Percentiles rank a stretch among this genome's conserved stretches.
Conservation (phyloP, 768 basidiomycete genomes). For the Boletellus ananas region DNA sequence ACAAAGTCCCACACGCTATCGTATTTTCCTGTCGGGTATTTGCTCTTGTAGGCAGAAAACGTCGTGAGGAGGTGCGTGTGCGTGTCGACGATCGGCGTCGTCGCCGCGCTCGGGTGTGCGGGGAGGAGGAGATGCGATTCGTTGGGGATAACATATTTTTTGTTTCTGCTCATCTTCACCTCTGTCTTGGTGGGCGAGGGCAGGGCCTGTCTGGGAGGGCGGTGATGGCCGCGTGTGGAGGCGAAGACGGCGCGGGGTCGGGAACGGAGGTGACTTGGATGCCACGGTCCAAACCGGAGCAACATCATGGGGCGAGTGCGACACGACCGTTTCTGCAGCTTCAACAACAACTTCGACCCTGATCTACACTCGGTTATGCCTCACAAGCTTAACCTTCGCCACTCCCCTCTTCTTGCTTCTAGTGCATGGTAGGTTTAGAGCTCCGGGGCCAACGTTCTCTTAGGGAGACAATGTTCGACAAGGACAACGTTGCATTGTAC, state of each 20-base stretch:
- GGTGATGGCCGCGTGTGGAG: too few relatives aligned
- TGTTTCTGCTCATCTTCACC: slow-evolving; percentile 38
- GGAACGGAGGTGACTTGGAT: neutral
- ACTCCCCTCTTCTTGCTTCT: too few relatives aligned
- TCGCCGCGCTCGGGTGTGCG: slow-evolving; percentile 14
- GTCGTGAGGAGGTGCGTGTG: slow-evolving; percentile 84
- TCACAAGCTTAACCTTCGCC: too few relatives aligned
- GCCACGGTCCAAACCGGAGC: too few relatives aligned
- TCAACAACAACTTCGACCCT: too few relatives aligned
- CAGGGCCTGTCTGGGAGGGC: neutral
- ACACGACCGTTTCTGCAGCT: too few relatives aligned
- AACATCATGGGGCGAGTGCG: too few relatives aligned
- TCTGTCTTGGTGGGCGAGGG: neutral
- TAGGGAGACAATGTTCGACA: too few relatives aligned
- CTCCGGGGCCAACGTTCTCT: too few relatives aligned
- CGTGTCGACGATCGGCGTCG: slow-evolving; percentile 64
- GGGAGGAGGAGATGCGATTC: slow-evolving; percentile 37
- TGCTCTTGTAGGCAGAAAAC: slow-evolving; percentile 54
- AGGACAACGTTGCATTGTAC: too few relatives aligned
- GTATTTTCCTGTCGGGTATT: slow-evolving; percentile 57
- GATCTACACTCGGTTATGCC: too few relatives aligned
- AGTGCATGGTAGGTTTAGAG: too few relatives aligned
- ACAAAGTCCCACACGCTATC: slow-evolving; percentile 67
- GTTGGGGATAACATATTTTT: slow-evolving; percentile 23
- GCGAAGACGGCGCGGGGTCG: neutral